Percentiles rank a stretch among this genome's conserved stretches.
phyloP scores from a whole-genome alignment of 345 rosid genomes.

The Excoecaria agallocha region DNA sequence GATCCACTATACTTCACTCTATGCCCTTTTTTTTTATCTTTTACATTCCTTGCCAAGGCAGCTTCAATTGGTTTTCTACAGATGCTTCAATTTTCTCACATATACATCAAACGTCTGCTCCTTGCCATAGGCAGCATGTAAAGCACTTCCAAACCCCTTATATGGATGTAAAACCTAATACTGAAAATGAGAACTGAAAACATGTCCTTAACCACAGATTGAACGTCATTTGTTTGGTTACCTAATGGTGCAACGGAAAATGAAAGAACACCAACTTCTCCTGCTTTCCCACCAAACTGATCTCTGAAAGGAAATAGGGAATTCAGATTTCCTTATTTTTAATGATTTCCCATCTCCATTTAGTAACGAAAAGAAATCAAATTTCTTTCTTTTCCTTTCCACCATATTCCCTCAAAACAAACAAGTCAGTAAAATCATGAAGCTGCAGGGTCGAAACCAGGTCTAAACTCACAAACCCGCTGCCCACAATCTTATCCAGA shows the following conservation, averaged over 20 bases:
- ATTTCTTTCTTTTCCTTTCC: background rate
- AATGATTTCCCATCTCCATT: too few species aligned
- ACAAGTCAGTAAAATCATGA: background rate
- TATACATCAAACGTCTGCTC: background rate
- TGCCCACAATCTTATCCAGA: background rate
- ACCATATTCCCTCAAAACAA: background rate
- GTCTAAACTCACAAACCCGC: background rate
- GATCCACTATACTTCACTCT: background rate
- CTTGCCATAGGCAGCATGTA: background rate
- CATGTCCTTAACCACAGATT: background rate
- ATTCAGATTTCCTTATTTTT: too few species aligned
- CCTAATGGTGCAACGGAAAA: too few species aligned
- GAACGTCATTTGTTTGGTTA: background rate
- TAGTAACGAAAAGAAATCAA: background rate
- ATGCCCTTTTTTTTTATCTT: background rate
- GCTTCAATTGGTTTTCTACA: background rate
- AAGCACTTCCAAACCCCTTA: background rate
- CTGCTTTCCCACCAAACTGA: background rate
- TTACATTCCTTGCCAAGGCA: background rate
- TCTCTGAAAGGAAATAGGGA: background rate
- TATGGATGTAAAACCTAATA: background rate
- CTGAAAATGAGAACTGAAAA: background rate
- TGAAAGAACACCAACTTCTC: background rate
- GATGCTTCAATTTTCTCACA: background rate
- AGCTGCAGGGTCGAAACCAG: background rate